A percentile compares a stretch with the other conserved stretches of the same genome.
Conservation (phyloP, 108 stramenopile genomes). For the Pseudonitzschia multistriata region DNA sequence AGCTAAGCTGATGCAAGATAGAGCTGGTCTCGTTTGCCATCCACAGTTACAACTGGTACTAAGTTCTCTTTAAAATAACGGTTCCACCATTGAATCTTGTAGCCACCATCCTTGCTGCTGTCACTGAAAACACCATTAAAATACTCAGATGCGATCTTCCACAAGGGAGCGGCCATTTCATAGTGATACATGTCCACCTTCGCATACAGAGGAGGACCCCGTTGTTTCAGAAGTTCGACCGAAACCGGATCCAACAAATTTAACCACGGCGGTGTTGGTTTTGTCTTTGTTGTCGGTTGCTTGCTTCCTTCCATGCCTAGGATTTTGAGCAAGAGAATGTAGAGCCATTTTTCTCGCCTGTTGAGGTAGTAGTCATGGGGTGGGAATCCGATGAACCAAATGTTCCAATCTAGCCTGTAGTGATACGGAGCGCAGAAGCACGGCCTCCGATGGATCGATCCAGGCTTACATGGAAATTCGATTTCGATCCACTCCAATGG, state of each 20-base stretch:
- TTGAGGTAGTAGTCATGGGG: constrained; percentile 46
- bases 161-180: constrained; percentile 53
- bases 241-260: constrained; percentile 31
- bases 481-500: constrained; percentile 47
- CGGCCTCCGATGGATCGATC: constrained; percentile 52
- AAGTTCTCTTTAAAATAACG: constrained; percentile 49
- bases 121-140: background rate
- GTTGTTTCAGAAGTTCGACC: constrained; percentile 14
- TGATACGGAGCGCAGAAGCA: constrained; percentile 83
- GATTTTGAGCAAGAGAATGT: constrained; percentile 40
- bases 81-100: constrained; percentile 48
- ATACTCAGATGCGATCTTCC: constrained; percentile 25
- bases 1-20: no score
- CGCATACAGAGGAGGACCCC: constrained; percentile 29
- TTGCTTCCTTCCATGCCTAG: constrained; percentile 9
- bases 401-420: constrained; percentile 78
- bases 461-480: constrained; percentile 82
- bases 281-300: no score
- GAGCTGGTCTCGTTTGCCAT: constrained; percentile 16
- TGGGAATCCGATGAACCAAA: constrained; percentile 72
- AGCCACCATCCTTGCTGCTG: background rate
- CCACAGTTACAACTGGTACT: constrained; percentile 39
- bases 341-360: constrained; percentile 51
- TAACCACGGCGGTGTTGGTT: constrained; percentile 48
- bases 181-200: constrained; percentile 68